Evolutionary conservation across 352 stramenopile genomes (phyloP).

Genomic region (Elongisporangium undulatum): DNA sequence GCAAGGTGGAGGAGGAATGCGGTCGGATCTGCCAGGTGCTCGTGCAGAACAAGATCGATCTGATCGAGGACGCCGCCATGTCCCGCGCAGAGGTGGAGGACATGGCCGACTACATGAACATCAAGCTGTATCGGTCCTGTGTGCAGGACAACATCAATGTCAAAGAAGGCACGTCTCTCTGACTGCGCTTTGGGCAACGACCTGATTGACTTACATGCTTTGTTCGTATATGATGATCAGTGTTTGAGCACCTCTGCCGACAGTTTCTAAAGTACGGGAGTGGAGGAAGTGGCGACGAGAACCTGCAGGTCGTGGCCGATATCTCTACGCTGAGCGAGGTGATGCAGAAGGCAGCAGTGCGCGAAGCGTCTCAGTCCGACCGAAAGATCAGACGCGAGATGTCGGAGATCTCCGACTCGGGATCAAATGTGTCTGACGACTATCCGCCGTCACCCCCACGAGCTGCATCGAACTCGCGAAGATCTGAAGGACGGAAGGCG

Average conservation of each 20-base stretch:
- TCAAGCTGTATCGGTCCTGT: slow-evolving; percentile 54
- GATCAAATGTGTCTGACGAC: slow-evolving; percentile 15
- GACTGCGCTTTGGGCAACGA: background rate
- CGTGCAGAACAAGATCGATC: slow-evolving; percentile 76
- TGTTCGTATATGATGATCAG: slow-evolving; percentile 18
- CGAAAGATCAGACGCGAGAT: slow-evolving; percentile 25
- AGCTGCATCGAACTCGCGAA: slow-evolving; percentile 13
- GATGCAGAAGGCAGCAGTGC: slow-evolving; percentile 9
- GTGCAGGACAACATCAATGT: slow-evolving; percentile 77
- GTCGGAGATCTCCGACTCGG: slow-evolving; percentile 32
- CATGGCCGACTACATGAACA: slow-evolving; percentile 53
- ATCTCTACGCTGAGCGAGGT: slow-evolving; percentile 49
- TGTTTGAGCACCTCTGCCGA: slow-evolving; percentile 55
- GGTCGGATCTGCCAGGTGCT: slow-evolving; percentile 59
- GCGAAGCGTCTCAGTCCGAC: slow-evolving; percentile 10
- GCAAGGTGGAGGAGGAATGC: slow-evolving; percentile 68
- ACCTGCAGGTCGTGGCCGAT: slow-evolving; percentile 36
- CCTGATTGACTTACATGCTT: background rate
- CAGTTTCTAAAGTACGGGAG: slow-evolving; percentile 39
- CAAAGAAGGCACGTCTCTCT: slow-evolving; percentile 32
- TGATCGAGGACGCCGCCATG: slow-evolving; percentile 59
- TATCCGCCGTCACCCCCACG: slow-evolving; percentile 10
- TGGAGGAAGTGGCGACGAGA: slow-evolving; percentile 22
- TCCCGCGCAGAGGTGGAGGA: slow-evolving; percentile 52
- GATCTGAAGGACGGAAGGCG: slow-evolving; percentile 2